Percentiles rank a stretch among this genome's conserved stretches.
phyloP scores from a whole-genome alignment of 768 basidiomycete species.

The Hypsizygus marmoreus region DNA sequence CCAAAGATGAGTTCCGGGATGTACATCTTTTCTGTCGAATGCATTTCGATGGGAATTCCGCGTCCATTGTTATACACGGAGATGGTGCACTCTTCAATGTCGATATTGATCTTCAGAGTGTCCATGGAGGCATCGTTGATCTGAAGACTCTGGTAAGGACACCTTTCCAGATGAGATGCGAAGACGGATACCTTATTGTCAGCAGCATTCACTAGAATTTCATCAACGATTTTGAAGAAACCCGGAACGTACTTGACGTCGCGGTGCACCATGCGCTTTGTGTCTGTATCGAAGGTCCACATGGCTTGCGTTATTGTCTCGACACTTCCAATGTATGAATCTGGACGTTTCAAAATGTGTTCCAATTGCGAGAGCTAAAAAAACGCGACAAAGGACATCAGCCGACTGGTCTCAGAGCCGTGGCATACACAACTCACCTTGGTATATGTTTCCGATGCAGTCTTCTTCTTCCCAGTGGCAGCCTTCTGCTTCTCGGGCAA shows the following conservation, averaged over 20 bases:
- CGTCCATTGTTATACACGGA: constrained; percentile 94
- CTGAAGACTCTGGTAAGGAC: constrained; percentile 39
- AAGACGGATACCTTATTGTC: constrained; percentile 85
- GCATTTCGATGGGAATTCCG: constrained; percentile 97
- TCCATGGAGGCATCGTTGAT: constrained; percentile 94
- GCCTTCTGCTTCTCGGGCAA: constrained; percentile 22
- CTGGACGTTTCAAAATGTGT: constrained; percentile 89
- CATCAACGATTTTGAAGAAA: constrained; percentile 99
- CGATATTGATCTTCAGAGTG: constrained; percentile 83
- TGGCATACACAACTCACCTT: constrained; percentile 55
- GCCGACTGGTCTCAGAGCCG: not conserved
- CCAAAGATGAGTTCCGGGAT: constrained; percentile 99
- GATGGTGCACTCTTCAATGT: constrained; percentile 81
- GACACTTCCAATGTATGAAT: constrained; percentile 96
- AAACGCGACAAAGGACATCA: constrained; percentile 3
- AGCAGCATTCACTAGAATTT: constrained; percentile 98
- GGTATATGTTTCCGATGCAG: constrained; percentile 86
- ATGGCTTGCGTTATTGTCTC: constrained; percentile 84
- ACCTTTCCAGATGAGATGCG: not conserved
- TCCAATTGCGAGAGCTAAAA: constrained; percentile 89
- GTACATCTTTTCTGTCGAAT: constrained; percentile 88
- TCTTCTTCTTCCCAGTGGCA: constrained; percentile 70
- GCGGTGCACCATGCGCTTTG: constrained; percentile 79
- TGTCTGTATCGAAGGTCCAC: constrained; percentile 91
- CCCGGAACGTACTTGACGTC: constrained; percentile 93